phyloP scores from a whole-genome alignment of 768 basidiomycete species.

The Hygrophoropsis aurantiaca region DNA sequence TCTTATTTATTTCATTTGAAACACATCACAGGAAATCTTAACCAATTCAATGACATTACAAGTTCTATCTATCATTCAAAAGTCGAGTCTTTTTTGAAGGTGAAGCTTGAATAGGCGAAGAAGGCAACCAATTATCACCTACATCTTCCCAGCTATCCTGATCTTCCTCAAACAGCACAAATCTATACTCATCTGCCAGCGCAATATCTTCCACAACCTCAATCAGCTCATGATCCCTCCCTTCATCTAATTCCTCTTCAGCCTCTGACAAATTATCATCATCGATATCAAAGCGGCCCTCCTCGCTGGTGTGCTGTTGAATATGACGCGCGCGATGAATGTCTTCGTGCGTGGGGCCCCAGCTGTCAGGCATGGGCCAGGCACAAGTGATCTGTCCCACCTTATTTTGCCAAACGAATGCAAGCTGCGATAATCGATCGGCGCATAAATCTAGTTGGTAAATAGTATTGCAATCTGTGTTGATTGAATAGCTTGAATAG shows the following conservation, averaged over 20 bases:
- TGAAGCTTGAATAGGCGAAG: not conserved
- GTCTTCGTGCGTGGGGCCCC: conserved; percentile 5
- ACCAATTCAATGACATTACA: too few species aligned
- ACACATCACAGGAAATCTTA: too few species aligned
- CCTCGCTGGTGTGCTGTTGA: not conserved
- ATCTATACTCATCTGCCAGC: conserved; percentile 3
- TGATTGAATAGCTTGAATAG: not conserved
- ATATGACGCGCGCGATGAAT: not conserved
- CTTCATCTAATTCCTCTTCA: not conserved
- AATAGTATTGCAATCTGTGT: not conserved
- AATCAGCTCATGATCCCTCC: conserved; percentile 3
- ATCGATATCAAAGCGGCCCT: not conserved
- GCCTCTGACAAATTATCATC: not conserved
- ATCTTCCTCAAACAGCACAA: not conserved
- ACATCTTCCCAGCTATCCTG: not conserved
- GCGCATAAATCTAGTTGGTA: conserved; percentile 1
- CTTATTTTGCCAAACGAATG: conserved; percentile 1
- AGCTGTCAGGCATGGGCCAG: conserved; percentile 1
- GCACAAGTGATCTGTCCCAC: not conserved
- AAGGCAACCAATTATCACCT: not conserved
- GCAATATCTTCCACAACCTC: conserved; percentile 9
- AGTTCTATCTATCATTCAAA: too few species aligned
- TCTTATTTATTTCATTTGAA: too few species aligned
- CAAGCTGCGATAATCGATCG: not conserved
- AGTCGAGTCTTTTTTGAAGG: too few species aligned